Conservation (phyloP, 495 filamentous ascomycete genomes). For the Baudoinia panamericana region DNA sequence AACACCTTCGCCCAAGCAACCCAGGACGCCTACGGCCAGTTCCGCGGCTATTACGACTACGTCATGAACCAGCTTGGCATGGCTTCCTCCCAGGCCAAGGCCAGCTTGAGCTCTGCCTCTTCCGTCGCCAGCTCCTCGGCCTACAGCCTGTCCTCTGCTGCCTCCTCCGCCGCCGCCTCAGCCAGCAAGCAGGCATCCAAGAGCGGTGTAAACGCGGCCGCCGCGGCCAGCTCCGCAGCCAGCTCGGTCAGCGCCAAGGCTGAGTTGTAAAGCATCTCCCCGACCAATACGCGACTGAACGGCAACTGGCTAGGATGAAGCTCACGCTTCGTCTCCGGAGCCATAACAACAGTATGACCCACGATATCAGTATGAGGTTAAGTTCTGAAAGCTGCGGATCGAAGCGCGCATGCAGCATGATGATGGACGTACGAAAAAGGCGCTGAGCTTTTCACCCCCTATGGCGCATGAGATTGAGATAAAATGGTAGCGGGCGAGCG, state of each 20-base stretch:
- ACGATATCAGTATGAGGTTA: not conserved
- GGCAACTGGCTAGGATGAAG: not conserved
- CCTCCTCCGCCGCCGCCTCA: conserved; percentile 13
- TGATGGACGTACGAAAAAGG: too few relatives aligned
- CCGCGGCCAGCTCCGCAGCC: conserved; percentile 3
- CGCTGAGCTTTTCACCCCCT: too few relatives aligned
- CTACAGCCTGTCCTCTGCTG: conserved; percentile 9
- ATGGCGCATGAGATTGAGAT: not conserved
- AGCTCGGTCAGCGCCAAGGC: conserved; percentile 9
- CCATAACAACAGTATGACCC: not conserved
- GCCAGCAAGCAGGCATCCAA: conserved; percentile 31
- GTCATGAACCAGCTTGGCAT: conserved; percentile 65
- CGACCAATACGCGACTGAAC: too few relatives aligned
- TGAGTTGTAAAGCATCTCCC: conserved; percentile 16
- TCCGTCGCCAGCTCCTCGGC: conserved; percentile 18
- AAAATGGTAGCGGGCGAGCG: not conserved
- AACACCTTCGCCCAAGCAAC: conserved; percentile 68
- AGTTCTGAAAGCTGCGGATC: not conserved
- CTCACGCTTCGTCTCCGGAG: not conserved
- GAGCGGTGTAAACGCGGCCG: not conserved
- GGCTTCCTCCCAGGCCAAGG: conserved; percentile 16
- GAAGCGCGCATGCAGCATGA: not conserved
- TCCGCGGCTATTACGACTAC: conserved; percentile 45
- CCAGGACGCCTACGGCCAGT: conserved; percentile 43
- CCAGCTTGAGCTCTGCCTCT: conserved; percentile 23